These are phyloP conservation scores for Russula griseocarnosa DNA, from an alignment of 768 basidiomycete species.

Conservation along the genomic window DNA sequence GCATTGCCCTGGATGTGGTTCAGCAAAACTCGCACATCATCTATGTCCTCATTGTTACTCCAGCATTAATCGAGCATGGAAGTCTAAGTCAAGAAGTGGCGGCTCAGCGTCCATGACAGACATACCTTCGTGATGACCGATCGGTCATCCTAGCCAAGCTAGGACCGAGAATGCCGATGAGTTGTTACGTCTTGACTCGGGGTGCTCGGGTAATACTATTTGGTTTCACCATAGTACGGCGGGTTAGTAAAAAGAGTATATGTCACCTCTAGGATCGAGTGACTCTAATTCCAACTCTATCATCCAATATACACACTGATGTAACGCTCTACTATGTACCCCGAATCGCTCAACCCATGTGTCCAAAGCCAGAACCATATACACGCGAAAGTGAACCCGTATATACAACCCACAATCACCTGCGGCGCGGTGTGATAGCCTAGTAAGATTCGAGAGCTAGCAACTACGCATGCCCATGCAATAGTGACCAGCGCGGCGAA, in stretches of 20 bases:
- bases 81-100: constrained; percentile 35
- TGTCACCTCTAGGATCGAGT: background rate
- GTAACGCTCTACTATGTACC: constrained; percentile 27
- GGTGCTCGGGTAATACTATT: background rate
- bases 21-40: constrained; percentile 84
- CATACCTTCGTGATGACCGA: constrained; percentile 12
- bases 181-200: background rate
- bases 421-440: constrained; percentile 74
- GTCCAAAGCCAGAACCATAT: constrained; percentile 62
- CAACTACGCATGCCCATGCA: constrained; percentile 53
- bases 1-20: constrained; percentile 85
- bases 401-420: constrained; percentile 54
- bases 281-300: background rate
- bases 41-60: constrained; percentile 80
- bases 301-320: constrained; percentile 16
- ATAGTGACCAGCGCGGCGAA: constrained; percentile 46
- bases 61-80: constrained; percentile 62
- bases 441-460: constrained; percentile 66
- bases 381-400: constrained; percentile 51
- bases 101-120: background rate
- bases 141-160: background rate
- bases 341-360: constrained; percentile 34
- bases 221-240: background rate
- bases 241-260: background rate
- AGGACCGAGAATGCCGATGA: background rate